Conservation (phyloP, 495 filamentous ascomycete species). For the Podospora tetraspora region DNA sequence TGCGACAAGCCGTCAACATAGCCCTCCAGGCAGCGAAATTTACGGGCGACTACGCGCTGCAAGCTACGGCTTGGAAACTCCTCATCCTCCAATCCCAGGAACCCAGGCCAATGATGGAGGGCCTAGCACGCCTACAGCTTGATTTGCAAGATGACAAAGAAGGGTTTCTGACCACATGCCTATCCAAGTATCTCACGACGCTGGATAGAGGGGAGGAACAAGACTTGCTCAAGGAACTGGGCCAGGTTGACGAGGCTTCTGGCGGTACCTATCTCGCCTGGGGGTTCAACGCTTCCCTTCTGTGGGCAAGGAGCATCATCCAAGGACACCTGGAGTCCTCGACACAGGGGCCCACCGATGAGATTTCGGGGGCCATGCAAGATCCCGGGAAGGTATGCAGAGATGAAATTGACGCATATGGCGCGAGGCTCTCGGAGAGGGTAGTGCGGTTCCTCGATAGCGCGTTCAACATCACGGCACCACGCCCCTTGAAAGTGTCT, state of each 20-base stretch:
- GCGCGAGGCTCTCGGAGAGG: not conserved
- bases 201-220: not conserved
- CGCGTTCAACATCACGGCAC: not conserved
- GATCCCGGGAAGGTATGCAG: not conserved
- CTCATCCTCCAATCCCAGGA: constrained; percentile 16
- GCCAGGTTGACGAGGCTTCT: not conserved
- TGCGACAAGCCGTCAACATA: constrained; percentile 11
- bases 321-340: not conserved
- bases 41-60: constrained; percentile 17
- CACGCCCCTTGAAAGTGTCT: not conserved
- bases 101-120: constrained; percentile 12
- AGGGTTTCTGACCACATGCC: constrained; percentile 16
- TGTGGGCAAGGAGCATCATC: constrained; percentile 16
- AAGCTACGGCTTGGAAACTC: constrained; percentile 16
- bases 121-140: constrained; percentile 14
- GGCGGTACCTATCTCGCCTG: not conserved
- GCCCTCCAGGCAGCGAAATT: constrained; percentile 14
- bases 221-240: constrained; percentile 1
- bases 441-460: not conserved
- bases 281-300: constrained; percentile 2
- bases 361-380: not conserved
- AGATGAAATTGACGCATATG: not conserved
- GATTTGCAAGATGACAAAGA: constrained; percentile 20
- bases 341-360: not conserved
- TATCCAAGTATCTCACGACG: constrained; percentile 18